Percentiles rank a stretch among this genome's conserved stretches.
Evolutionary conservation across 1,284 basidiomycete genomes (phyloP).

Genomic region (Rhodofomes roseus): DNA sequence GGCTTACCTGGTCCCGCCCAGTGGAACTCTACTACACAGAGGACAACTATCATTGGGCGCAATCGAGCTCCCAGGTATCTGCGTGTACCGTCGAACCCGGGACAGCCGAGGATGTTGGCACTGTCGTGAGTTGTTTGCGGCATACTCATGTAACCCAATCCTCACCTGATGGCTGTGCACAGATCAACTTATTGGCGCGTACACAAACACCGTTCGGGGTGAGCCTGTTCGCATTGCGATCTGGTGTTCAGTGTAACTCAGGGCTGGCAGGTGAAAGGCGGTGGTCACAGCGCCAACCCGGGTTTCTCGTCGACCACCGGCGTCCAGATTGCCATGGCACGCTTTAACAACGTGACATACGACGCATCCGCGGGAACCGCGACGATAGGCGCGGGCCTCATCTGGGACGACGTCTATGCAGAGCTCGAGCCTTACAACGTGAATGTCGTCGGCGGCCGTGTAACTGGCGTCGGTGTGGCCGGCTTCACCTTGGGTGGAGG

Average conservation of each 20-base stretch:
- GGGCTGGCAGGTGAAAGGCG: constrained; percentile 42
- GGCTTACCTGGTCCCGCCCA: constrained; percentile 36
- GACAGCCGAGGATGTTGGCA: constrained; percentile 23
- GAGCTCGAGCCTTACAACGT: constrained; percentile 33
- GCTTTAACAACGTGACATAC: constrained; percentile 40
- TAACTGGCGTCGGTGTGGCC: constrained; percentile 37
- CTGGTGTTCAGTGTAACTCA: constrained; percentile 13
- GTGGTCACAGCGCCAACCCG: constrained; percentile 43
- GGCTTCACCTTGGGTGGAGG: constrained; percentile 48
- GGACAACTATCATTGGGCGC: constrained; percentile 27
- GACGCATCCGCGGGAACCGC: constrained; percentile 29
- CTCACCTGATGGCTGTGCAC: constrained; percentile 13
- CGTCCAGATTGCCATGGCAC: constrained; percentile 48
- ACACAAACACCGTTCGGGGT: constrained; percentile 38
- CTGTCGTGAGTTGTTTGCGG: constrained; percentile 21
- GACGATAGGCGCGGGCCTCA: constrained; percentile 44
- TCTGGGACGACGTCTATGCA: constrained; percentile 48
- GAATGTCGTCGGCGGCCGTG: constrained; percentile 45
- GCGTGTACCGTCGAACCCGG: constrained; percentile 24
- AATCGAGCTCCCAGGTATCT: constrained; percentile 21
- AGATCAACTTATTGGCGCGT: constrained; percentile 43
- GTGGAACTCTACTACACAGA: constrained; percentile 24
- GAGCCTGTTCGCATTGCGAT: constrained; percentile 5
- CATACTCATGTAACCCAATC: constrained; percentile 28
- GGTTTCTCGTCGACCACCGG: constrained; percentile 50